Evolutionary conservation across 176 grass and related monocot genomes (phyloP), one percentile per base, ranked within the genome.

Genomic region (Musa beccarii): DNA sequence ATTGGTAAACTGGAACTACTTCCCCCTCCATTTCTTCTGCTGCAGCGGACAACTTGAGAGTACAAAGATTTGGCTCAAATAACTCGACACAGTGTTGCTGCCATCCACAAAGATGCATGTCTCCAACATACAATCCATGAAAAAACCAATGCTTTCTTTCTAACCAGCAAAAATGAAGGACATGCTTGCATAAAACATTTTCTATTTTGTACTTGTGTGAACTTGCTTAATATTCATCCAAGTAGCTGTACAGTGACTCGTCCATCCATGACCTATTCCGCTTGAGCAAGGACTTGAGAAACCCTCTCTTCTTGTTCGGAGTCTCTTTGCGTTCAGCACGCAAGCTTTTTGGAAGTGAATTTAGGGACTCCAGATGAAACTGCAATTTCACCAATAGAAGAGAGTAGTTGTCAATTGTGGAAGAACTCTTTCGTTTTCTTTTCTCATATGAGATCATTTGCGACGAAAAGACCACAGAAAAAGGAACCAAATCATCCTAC

Each of bases 241-340:
- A 81, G 82, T 97, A 97, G 82, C 75, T 91, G 80, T 97, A 97
- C 84, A 97, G 73, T 5, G 90, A 93, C 63, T 93, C 90, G 1
- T 97, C 88, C 8, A 85, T 90, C 80, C 89, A 89, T 68, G 88
- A 97, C 49, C 88, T 80, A 16, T 82, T 86, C 80, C 90, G 84
- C 11, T 83, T 80, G 23, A 97, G 94, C 86, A 97, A 73, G 0
- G 85, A 84, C 83, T 80, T 97, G 79, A 97, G 86, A 82, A 97
- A 90, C 24, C 88, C 88, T 80, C 75, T 82, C 49, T 88, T 85
- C 80, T 97, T 96, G 62, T 75, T 89, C 51, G 85, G 78, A 76
- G 73, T 91, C 50, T 83, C 77, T 16, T 73, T 81, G 66, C 84
- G 79, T 54, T 85, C 86, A 1, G 80, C 62, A 69, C 14, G 16